Percentiles rank a stretch among this genome's conserved stretches.
These are phyloP conservation scores for Beta vulgaris DNA, from an alignment of 148 eudicot species.

Conservation along the genomic window DNA sequence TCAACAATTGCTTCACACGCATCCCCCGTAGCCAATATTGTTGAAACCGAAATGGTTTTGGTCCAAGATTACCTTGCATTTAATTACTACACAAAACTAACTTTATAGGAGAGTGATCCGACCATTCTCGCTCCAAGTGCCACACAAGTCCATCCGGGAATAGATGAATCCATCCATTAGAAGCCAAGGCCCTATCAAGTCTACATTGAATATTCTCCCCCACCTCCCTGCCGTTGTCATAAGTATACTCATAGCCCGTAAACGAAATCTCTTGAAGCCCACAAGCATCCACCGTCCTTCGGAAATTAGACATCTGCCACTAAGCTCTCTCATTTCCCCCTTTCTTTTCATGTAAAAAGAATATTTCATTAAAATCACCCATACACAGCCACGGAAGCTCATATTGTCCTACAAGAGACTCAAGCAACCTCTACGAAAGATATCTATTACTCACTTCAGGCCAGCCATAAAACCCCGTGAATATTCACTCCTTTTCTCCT, in stretches of 20 bases:
- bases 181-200: not conserved
- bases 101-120: not conserved
- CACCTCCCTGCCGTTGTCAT: not conserved
- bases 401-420: not conserved
- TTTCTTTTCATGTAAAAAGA: not conserved
- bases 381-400: not conserved
- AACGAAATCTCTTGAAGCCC: not conserved
- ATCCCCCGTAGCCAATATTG: too few species aligned
- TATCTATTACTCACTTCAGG: too few species aligned
- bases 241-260: not conserved
- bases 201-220: not conserved
- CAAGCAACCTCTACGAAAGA: not conserved
- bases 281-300: not conserved
- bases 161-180: not conserved
- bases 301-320: not conserved
- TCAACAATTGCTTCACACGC: too few species aligned
- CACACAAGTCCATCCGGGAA: not conserved
- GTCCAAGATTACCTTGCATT: too few species aligned
- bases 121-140: not conserved
- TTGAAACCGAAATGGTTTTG: too few species aligned
- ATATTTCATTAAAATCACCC: not conserved
- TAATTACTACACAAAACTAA: too few species aligned
- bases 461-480: not conserved
- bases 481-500: too few species aligned
- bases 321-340: not conserved